phyloP scores from a whole-genome alignment of 345 rosid genomes.

The Eucalyptus cloeziana region DNA sequence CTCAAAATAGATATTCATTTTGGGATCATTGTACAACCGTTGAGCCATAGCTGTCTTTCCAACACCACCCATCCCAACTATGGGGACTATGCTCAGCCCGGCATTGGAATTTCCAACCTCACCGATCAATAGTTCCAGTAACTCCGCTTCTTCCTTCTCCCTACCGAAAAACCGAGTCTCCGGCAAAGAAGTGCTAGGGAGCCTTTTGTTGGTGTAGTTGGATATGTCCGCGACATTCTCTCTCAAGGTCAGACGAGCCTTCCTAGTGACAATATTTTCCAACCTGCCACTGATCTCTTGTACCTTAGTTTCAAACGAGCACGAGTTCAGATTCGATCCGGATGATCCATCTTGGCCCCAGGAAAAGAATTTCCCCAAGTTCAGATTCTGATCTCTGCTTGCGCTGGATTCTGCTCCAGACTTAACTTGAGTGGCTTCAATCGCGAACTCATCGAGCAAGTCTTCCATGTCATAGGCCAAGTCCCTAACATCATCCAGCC shows the following conservation, averaged over 20 bases:
- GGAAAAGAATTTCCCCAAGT: background rate
- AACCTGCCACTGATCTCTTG: background rate
- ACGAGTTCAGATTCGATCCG: fast-evolving
- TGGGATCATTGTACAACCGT: background rate
- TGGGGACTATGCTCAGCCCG: background rate
- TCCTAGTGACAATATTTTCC: background rate
- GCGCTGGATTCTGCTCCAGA: background rate
- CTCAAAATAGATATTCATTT: fast-evolving
- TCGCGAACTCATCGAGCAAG: background rate
- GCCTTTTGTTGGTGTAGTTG: background rate
- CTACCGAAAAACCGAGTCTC: background rate
- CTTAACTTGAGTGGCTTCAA: fast-evolving
- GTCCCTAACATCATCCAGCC: background rate
- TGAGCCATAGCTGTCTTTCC: background rate
- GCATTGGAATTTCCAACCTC: background rate
- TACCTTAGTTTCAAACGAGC: background rate
- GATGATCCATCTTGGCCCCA: background rate
- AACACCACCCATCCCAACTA: background rate
- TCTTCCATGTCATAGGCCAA: background rate
- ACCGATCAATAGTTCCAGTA: fast-evolving
- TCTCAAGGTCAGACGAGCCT: background rate
- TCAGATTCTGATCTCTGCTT: background rate
- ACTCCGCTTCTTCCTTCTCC: background rate
- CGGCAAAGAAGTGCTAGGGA: background rate
- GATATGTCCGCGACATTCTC: background rate